Base-by-base conservation (phyloP, 1,139 yeast genomes). In the Sugiyamaella sp. region DNA sequence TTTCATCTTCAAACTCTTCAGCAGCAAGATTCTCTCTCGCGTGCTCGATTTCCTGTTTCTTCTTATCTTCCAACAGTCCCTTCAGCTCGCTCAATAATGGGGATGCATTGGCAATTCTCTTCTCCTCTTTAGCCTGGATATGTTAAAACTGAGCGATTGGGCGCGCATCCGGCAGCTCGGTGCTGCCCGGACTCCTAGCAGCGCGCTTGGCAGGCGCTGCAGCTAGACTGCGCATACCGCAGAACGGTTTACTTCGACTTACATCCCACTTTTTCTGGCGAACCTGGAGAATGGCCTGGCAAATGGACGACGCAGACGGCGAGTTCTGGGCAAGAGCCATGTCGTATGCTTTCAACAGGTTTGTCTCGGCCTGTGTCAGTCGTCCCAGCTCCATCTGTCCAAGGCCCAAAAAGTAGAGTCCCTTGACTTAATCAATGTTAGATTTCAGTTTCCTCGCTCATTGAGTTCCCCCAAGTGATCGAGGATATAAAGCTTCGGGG, bases 261-360 rank as follows among this genome's bases (percentile, higher is more conserved):
- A 44, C 51, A 32, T 65, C 63, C 67, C 69, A 67, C 35, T 60
- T 57, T 40, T 52, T 52, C 33, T 69, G 60, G 17, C 73, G 67
- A 39, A 71, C 61, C 51, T 63, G 63, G 55, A 73, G 55, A 51
- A 70, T 48, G 38, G 65, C 56, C 50, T 66, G 65, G 62, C 63
- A 42, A 62, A 71, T 61, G 49, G 67, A 56, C 10, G 65, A 57
- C 4, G 70, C 55, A 0, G 71, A 66, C 2, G 70, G 63, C 5
- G 71, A 65, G 21, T 57, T 53, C 19, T 60, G 56, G 25, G 51
- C 42, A 9, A 71, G 51, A 4, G 73, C 70, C 27, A 63, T 45
- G 4, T 65, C 62, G 56, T 75, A 74, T 0, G 75, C 77, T 16
- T 57, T 63, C 9, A 58, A 57, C 24, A 74, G 53, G 43, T 69